These are phyloP conservation scores for Perilla frutescens DNA, from an alignment of 257 asterid genomes.

Conservation along the genomic window DNA sequence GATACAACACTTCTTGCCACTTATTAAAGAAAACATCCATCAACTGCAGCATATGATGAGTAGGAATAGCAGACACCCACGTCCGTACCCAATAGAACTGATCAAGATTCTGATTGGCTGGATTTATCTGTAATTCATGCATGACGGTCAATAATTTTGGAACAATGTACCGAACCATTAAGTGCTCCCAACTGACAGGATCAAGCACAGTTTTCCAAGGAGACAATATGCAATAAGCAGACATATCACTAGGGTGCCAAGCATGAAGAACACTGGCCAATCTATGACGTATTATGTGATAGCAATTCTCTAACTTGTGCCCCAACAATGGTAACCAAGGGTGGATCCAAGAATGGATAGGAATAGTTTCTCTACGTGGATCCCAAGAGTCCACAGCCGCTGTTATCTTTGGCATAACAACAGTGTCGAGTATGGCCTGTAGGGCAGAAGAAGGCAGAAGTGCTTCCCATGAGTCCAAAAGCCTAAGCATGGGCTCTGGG, in stretches of 20 bases:
- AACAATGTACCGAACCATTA: constrained; percentile 67
- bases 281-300: too few species aligned
- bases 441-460: constrained; percentile 68
- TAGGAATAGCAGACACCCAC: constrained; percentile 75
- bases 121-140: constrained; percentile 75
- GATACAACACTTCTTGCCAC: too few species aligned
- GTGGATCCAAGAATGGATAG: constrained; percentile 93
- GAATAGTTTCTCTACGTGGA: constrained; percentile 81
- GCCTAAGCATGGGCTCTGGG: constrained; percentile 85
- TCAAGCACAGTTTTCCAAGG: constrained; percentile 93
- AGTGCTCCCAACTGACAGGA: constrained; percentile 85
- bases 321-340: constrained; percentile 91
- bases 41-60: constrained; percentile 44
- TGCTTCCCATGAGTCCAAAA: constrained; percentile 89
- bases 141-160: constrained; percentile 70
- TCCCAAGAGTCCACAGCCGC: constrained; percentile 93
- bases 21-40: too few species aligned
- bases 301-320: constrained; percentile 50
- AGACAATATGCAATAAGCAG: constrained; percentile 48
- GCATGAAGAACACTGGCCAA: too few species aligned
- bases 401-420: constrained; percentile 73
- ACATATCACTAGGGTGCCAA: too few species aligned
- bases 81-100: constrained; percentile 69
- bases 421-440: constrained; percentile 63
- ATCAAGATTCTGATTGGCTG: constrained; percentile 71